phyloP scores from a whole-genome alignment of 306 rosid genomes.

The Comarum palustre region DNA sequence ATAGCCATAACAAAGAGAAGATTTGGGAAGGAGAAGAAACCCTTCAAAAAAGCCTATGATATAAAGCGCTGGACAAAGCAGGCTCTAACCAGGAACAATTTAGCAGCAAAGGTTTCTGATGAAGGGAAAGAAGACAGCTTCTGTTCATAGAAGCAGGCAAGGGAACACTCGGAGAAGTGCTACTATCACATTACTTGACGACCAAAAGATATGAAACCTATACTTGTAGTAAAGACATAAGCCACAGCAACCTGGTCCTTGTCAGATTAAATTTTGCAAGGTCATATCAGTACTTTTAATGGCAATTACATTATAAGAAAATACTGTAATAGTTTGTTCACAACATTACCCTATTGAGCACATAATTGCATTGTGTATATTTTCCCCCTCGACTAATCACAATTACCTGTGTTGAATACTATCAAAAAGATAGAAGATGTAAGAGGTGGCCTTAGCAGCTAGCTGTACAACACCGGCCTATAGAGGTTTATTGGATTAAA shows the following conservation, averaged over 20 bases:
- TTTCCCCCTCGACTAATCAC: slow-evolving; percentile 21
- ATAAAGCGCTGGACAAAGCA: slow-evolving; percentile 78
- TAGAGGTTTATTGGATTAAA: slow-evolving; percentile 40
- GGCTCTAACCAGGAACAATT: slow-evolving; percentile 55
- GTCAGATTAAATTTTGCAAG: background rate
- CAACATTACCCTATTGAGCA: background rate
- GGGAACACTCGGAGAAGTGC: background rate
- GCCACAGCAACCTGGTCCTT: background rate
- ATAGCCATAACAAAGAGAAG: slow-evolving; percentile 71
- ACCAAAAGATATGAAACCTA: background rate
- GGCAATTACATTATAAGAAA: background rate
- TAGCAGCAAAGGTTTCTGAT: slow-evolving; percentile 38
- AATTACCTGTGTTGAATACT: slow-evolving; percentile 26
- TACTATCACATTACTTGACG: background rate
- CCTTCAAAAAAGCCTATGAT: slow-evolving; percentile 64
- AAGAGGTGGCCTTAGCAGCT: slow-evolving; percentile 28
- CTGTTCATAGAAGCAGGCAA: slow-evolving; percentile 1
- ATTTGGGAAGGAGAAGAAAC: slow-evolving; percentile 54
- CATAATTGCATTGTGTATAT: slow-evolving; percentile 22
- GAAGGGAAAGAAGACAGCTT: slow-evolving; percentile 22
- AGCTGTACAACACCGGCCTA: slow-evolving; percentile 46
- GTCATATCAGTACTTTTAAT: background rate
- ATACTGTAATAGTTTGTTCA: background rate
- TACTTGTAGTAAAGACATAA: background rate
- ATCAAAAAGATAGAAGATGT: slow-evolving; percentile 12